Base-by-base conservation (phyloP, 495 filamentous ascomycete genomes). In the Penicillium antarcticum region DNA sequence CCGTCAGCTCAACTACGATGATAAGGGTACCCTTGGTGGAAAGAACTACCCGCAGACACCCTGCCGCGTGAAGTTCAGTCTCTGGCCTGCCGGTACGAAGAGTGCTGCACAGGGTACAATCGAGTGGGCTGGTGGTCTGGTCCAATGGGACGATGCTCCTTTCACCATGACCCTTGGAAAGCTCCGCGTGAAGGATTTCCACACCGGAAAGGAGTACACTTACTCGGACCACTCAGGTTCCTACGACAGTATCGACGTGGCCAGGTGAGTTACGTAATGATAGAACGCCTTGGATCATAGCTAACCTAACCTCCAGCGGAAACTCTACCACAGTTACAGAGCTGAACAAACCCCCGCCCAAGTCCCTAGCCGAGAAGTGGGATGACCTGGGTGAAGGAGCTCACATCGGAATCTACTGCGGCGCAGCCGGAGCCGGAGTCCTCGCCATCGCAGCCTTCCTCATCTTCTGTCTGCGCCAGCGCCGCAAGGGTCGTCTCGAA, bases 11-110 rank as follows among this genome's bases (percentile, higher is more conserved):
- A 59, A 59, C 18, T 72, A 68, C 38, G 65, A 60, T 31, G 84
- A 88, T 26, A 69, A 67, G 44, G 60, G 71, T 51, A 81, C 62
- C 2, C 11, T 66, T 21, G 33, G 85, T 16, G 87, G 73, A 40
- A 75, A 75, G 44, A 84, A 88, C 63, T 98, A 88, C 68, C 94
- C 94, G 3, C 92, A 97, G 69, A 92, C 90, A 2, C 91, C 91
- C 1, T 90, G 88, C 80, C 81, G 84, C 48, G 71, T 95, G 59
- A 87, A 88, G 66, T 73, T 95, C 45, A 91, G 91, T 47, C 73
- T 81, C 33, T 96, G 91, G 91, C 78, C 82, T 42, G 90, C 86
- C 56, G 91, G 91, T 54, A 82, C 85, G 58, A 61, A 80, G 2
- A 63, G 61, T 49, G 89, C 88, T 47, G 59, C 79, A 2, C 63